A percentile compares a stretch with the other conserved stretches of the same genome.
Evolutionary conservation across 331 rosid genomes (phyloP).

Genomic region (Acacia pycnantha): DNA sequence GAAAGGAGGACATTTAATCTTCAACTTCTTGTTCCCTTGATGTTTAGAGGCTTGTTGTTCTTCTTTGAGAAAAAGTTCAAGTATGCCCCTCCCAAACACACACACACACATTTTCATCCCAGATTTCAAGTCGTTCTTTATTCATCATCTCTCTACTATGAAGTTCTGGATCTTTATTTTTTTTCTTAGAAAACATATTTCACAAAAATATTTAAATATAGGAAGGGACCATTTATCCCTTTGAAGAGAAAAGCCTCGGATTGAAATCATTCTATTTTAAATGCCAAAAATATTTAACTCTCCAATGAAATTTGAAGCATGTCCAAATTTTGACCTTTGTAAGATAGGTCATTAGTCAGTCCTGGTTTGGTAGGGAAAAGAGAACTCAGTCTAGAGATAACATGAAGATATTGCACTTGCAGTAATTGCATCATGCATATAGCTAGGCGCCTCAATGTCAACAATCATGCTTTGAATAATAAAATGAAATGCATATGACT

Average conservation of each 20-base stretch:
- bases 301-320: not conserved
- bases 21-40: not conserved
- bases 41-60: no score
- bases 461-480: not conserved
- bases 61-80: not conserved
- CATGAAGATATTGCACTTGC: not conserved
- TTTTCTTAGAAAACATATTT: not conserved
- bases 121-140: no score
- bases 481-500: not conserved
- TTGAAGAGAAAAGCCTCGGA: not conserved
- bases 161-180: not conserved
- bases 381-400: not conserved
- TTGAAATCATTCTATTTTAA: not conserved
- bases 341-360: not conserved
- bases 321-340: not conserved
- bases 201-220: not conserved
- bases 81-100: not conserved
- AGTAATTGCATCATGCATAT: not conserved
- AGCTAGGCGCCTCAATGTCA: not conserved
- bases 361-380: not conserved
- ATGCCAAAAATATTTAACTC: not conserved
- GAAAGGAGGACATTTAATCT: not conserved
- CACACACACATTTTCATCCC: no score
- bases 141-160: not conserved
- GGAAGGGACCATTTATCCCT: not conserved